Base-by-base conservation (phyloP, 1,284 basidiomycete genomes). In the Cryptococcus sp. region DNA sequence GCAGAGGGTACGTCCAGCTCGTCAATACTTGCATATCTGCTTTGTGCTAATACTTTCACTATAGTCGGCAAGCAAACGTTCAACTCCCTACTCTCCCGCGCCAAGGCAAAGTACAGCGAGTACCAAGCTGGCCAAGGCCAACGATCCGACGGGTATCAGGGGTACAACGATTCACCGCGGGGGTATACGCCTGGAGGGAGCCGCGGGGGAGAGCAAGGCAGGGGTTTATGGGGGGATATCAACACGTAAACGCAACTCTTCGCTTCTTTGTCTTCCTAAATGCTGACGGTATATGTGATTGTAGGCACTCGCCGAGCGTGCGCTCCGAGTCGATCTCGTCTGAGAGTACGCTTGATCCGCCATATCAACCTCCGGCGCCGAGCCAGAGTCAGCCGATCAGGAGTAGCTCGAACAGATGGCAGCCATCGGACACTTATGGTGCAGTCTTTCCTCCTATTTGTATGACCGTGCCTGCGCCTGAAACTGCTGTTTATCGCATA, bases 1-100 rank as follows among this genome's bases (percentile, higher is more conserved):
- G 76, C 75, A 1, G 75, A 78, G 58, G 67, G 75, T 75, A 54
- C 47, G 73, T 68, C n/a, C n/a, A n/a, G n/a, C n/a, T 17, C n/a
- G 16, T 60, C 40, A 11, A 40, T 43, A 27, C 22, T 19, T 41
- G 38, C 16, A 39, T 30, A 4, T 30, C 27, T 47, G 50, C 8
- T 13, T 10, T 22, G 4, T 22, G 50, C 63, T 61, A 46, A 65
- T 48, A 8, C 13, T 7, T n/a, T 3, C 19, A 5, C 43, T 39
- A 52, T 39, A 76, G 76, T 58, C 47, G 73, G 73, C 22, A 72
- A 72, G 55, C 71, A 74, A 55, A 78, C 76, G 4, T 73, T 76
- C 65, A 69, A 62, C 54, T 67, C 72, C n/a, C 55, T 78, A 23
- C 62, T 75, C 51, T 67, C 60, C 15, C 57, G 58, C 27, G 76